These are phyloP conservation scores for Leccinum olivaceopallidum DNA, from an alignment of 768 basidiomycete species.

Conservation along the genomic window DNA sequence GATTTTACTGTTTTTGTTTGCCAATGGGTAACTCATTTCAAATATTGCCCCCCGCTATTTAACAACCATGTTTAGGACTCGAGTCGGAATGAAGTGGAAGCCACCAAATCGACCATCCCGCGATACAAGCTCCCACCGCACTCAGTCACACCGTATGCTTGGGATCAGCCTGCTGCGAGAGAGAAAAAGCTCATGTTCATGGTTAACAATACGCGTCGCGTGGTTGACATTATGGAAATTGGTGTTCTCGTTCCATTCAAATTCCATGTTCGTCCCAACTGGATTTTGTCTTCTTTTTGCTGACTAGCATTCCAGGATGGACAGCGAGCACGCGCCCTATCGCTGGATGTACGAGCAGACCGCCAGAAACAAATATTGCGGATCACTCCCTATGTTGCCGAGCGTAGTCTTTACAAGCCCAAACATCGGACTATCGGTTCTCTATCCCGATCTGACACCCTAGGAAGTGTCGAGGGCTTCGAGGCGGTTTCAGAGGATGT, in stretches of 20 bases:
- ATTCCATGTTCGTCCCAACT: slow-evolving; percentile 56
- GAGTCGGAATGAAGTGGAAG: slow-evolving; percentile 38
- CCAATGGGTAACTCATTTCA: slow-evolving; percentile 60
- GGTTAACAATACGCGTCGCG: slow-evolving; percentile 59
- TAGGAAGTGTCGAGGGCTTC: slow-evolving; percentile 72
- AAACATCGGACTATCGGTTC: slow-evolving; percentile 47
- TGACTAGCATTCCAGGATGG: slow-evolving; percentile 41
- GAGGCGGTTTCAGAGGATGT: slow-evolving; percentile 83
- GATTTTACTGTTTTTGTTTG: slow-evolving; percentile 65
- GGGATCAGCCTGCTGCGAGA: slow-evolving; percentile 87
- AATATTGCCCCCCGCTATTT: background rate
- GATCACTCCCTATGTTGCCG: slow-evolving; percentile 85
- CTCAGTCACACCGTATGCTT: slow-evolving; percentile 71
- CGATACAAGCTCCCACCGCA: slow-evolving; percentile 61
- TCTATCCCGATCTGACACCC: slow-evolving; percentile 64
- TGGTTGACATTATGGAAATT: slow-evolving; percentile 93
- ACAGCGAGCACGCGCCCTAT: slow-evolving; percentile 64
- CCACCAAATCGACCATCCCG: slow-evolving; percentile 38
- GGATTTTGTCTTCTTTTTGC: background rate
- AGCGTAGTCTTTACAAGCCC: slow-evolving; percentile 86
- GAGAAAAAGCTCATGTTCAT: slow-evolving; percentile 77
- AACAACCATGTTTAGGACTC: slow-evolving; percentile 43
- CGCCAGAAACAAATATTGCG: slow-evolving; percentile 81
- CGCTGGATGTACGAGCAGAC: slow-evolving; percentile 91
- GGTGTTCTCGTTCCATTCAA: slow-evolving; percentile 89